These are phyloP conservation scores for Trichosporon coremiiforme DNA, from an alignment of 1,284 basidiomycete genomes.

Conservation along the genomic window DNA sequence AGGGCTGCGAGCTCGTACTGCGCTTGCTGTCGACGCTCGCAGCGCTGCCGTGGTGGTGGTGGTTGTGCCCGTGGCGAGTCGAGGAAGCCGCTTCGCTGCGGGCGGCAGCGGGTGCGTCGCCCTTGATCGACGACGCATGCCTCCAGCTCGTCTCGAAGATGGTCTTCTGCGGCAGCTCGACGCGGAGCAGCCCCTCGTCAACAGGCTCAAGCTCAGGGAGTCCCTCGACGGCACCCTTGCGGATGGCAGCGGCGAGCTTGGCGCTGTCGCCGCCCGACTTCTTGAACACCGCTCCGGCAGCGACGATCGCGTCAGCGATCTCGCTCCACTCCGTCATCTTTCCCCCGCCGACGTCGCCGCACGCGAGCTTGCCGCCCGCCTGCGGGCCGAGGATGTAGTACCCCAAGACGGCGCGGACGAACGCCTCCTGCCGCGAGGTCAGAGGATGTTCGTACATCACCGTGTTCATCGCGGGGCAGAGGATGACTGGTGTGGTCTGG, in stretches of 20 bases:
- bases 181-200: slow-evolving; percentile 5
- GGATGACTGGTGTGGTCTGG: slow-evolving; percentile 75
- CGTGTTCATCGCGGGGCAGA: slow-evolving; percentile 99
- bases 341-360: slow-evolving; percentile 88
- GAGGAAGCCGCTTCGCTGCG: not conserved
- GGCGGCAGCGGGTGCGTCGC: not conserved
- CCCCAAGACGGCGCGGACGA: slow-evolving; percentile 71
- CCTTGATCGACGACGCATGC: not conserved
- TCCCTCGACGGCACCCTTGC: slow-evolving; percentile 14
- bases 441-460: slow-evolving; percentile 96
- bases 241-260: slow-evolving; percentile 30
- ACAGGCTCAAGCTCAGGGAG: slow-evolving; percentile 9
- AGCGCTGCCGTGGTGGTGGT: not conserved
- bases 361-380: slow-evolving; percentile 65
- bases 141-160: slow-evolving; percentile 8
- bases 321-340: slow-evolving; percentile 89
- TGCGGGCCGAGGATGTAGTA: slow-evolving; percentile 81
- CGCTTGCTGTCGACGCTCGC: not conserved
- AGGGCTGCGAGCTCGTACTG: not conserved
- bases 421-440: slow-evolving; percentile 74
- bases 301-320: slow-evolving; percentile 49
- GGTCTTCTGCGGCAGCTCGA: slow-evolving; percentile 3
- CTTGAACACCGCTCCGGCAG: slow-evolving; percentile 7
- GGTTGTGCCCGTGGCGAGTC: not conserved
- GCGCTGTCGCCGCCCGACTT: not conserved